These are phyloP conservation scores for Actinomortierella wolfii DNA, from an alignment of 371 early-diverging fungal genomes.

Conservation along the genomic window DNA sequence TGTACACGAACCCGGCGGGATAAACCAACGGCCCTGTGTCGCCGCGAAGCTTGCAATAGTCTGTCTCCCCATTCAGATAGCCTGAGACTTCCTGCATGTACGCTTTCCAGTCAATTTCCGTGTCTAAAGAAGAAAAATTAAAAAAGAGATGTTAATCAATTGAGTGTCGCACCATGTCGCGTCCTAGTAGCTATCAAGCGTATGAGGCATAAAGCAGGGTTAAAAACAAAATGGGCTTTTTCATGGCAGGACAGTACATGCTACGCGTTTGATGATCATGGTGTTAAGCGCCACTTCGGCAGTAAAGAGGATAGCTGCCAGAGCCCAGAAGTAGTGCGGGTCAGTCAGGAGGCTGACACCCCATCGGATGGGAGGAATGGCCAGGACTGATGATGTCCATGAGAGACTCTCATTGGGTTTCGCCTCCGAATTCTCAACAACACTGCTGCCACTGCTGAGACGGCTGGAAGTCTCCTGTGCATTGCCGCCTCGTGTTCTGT, in stretches of 20 bases:
- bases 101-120: constrained; percentile 94
- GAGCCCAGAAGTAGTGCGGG: constrained; percentile 70
- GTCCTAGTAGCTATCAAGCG: too few relatives aligned
- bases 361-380: constrained; percentile 23
- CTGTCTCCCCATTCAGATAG: constrained; percentile 78
- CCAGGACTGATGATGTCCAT: too few relatives aligned
- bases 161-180: too few relatives aligned
- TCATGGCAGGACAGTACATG: too few relatives aligned
- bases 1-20: constrained; percentile 93
- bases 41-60: constrained; percentile 81
- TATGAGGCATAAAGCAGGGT: too few relatives aligned
- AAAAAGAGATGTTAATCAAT: neutral
- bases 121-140: constrained; percentile 56
- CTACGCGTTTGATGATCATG: constrained; percentile 58
- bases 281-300: constrained; percentile 55
- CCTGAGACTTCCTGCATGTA: constrained; percentile 93
- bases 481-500: neutral
- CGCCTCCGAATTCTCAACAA: neutral
- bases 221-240: too few relatives aligned
- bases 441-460: neutral
- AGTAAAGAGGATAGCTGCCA: constrained; percentile 59
- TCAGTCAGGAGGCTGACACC: constrained; percentile 51
- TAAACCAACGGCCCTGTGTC: constrained; percentile 95
- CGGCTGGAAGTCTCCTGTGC: neutral
- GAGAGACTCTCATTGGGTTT: neutral